phyloP scores from a whole-genome alignment of 441 rosid genomes.

The Syzygium malaccense region DNA sequence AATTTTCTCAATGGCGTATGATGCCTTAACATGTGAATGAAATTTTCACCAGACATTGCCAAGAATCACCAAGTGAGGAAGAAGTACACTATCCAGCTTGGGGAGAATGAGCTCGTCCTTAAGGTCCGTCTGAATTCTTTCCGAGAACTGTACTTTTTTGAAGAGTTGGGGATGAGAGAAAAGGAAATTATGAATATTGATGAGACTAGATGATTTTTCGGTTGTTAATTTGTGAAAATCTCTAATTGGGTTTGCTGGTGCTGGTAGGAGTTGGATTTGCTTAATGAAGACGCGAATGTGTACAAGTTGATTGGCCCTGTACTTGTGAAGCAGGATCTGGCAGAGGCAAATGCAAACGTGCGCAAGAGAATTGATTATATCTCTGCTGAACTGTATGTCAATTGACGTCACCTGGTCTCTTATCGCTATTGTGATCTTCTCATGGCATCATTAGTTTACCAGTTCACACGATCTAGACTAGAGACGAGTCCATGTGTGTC shows the following conservation, averaged over 20 bases:
- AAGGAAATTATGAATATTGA: not conserved
- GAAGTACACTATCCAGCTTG: conserved; percentile 87
- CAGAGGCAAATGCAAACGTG: conserved; percentile 96
- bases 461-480: not conserved
- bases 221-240: not conserved
- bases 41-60: conserved; percentile 49
- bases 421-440: not conserved
- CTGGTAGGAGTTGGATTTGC: conserved; percentile 72
- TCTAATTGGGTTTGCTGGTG: not conserved
- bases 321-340: conserved; percentile 93
- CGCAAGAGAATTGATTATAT: conserved; percentile 93
- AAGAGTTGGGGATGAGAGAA: not conserved
- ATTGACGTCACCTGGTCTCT: not conserved
- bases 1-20: not conserved
- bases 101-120: conserved; percentile 94
- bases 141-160: not conserved
- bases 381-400: conserved; percentile 76
- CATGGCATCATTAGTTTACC: not conserved
- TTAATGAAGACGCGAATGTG: conserved; percentile 79
- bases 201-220: not conserved
- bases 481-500: not conserved
- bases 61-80: conserved; percentile 89
- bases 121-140: conserved; percentile 36
- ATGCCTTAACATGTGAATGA: not conserved
- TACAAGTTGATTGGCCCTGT: conserved; percentile 92